Conservation (phyloP, 2,329 filamentous ascomycete genomes). For the Scedosporium aurantiacum region DNA sequence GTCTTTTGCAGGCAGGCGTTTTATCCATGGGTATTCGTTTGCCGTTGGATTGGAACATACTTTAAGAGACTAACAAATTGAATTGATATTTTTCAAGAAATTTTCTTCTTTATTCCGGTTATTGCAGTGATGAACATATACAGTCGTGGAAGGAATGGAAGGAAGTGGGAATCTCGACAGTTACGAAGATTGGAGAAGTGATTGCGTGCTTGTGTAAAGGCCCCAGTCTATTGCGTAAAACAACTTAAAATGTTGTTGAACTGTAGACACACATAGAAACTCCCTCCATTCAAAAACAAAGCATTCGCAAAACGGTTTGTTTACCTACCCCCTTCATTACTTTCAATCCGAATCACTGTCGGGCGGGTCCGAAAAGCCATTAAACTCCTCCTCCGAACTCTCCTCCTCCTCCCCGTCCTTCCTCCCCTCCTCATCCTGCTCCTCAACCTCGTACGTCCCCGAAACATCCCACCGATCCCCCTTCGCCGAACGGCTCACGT, state of each 20-base stretch:
- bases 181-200: background rate
- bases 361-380: slow-evolving; percentile 39
- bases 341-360: slow-evolving; percentile 26
- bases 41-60: no score
- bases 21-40: no score
- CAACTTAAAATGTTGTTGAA: background rate
- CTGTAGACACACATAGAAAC: no score
- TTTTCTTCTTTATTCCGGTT: no score
- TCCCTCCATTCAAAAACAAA: no score
- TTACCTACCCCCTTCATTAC: background rate
- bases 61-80: no score
- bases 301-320: no score
- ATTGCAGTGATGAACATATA: no score
- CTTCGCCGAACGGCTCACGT: slow-evolving; percentile 69
- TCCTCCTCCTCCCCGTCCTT: slow-evolving; percentile 21
- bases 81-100: no score
- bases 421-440: slow-evolving; percentile 32
- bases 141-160: no score
- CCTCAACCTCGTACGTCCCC: slow-evolving; percentile 63
- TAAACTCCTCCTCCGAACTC: slow-evolving; percentile 43
- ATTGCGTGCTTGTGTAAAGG: background rate
- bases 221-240: background rate
- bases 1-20: no score
- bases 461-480: slow-evolving; percentile 91
- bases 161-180: background rate